Conservation (phyloP, 768 basidiomycete species). For the Tricholoma sp. region DNA sequence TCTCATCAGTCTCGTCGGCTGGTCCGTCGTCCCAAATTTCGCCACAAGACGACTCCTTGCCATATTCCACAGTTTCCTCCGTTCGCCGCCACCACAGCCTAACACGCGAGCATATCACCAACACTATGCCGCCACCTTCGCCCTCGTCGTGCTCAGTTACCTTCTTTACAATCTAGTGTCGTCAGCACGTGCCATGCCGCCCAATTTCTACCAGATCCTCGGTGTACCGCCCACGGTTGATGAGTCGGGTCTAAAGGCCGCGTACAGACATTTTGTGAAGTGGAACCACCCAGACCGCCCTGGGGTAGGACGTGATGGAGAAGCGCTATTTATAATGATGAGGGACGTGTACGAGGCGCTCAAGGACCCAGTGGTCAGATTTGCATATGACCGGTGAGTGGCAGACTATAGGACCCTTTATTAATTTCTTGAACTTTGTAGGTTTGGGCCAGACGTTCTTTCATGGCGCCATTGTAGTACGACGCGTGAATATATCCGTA, state of each 20-base stretch:
- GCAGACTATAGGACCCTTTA: slow-evolving; percentile 13
- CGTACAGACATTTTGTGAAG: slow-evolving; percentile 72
- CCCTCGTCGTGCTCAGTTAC: slow-evolving; percentile 59
- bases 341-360: slow-evolving; percentile 75
- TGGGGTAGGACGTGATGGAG: slow-evolving; percentile 49
- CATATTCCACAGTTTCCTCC: slow-evolving; percentile 35
- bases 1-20: slow-evolving; percentile 49
- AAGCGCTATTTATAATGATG: slow-evolving; percentile 62
- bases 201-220: slow-evolving; percentile 79
- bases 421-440: slow-evolving; percentile 20
- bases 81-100: slow-evolving; percentile 24
- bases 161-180: slow-evolving; percentile 61
- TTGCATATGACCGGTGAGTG: slow-evolving; percentile 77
- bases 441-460: slow-evolving; percentile 74
- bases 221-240: slow-evolving; percentile 58
- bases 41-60: slow-evolving; percentile 48
- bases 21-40: slow-evolving; percentile 64
- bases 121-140: slow-evolving; percentile 62
- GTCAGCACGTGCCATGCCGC: slow-evolving; percentile 48
- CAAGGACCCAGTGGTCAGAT: slow-evolving; percentile 70
- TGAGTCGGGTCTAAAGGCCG: slow-evolving; percentile 60
- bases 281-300: slow-evolving; percentile 74
- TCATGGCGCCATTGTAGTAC: slow-evolving; percentile 67
- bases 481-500: slow-evolving; percentile 59
- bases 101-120: slow-evolving; percentile 36